A percentile compares a stretch with the other conserved stretches of the same genome.
These are phyloP conservation scores for Saccharomyces paradoxus DNA, from an alignment of 805 yeast genomes.

Conservation along the genomic window DNA sequence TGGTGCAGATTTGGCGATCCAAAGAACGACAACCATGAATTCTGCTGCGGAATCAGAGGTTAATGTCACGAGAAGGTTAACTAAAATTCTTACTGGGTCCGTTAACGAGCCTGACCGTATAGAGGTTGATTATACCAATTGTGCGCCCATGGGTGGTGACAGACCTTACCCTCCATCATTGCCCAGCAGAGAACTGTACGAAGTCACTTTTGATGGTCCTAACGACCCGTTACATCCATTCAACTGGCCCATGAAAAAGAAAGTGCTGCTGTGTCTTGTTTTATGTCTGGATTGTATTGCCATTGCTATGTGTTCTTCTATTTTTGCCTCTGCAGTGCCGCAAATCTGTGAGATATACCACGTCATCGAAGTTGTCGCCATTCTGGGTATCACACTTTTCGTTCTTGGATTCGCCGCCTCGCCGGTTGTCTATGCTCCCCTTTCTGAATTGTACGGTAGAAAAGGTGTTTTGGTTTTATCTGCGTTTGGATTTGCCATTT, in stretches of 20 bases:
- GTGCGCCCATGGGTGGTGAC: slow-evolving; percentile 60
- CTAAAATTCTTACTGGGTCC: slow-evolving; percentile 10
- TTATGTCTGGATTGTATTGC: slow-evolving; percentile 43
- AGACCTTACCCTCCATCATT: slow-evolving; percentile 55
- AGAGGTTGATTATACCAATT: slow-evolving; percentile 9
- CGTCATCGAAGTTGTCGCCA: slow-evolving; percentile 60
- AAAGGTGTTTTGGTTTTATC: slow-evolving; percentile 51
- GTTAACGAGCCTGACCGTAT: slow-evolving; percentile 7
- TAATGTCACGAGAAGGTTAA: slow-evolving; percentile 8
- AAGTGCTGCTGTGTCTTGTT: slow-evolving; percentile 36
- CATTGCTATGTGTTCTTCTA: slow-evolving; percentile 75
- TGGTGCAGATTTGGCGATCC: slow-evolving; percentile 1
- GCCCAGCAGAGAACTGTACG: slow-evolving; percentile 47
- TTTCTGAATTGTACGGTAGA: slow-evolving; percentile 74
- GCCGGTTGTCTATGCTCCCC: slow-evolving; percentile 84
- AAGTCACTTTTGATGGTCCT: slow-evolving; percentile 70
- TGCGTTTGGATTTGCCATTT: slow-evolving; percentile 46
- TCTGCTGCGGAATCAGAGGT: slow-evolving; percentile 12
- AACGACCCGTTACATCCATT: slow-evolving; percentile 75
- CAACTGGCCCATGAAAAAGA: slow-evolving; percentile 55
- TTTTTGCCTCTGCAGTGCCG: slow-evolving; percentile 56
- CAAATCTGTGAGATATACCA: slow-evolving; percentile 44
- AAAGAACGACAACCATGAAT: slow-evolving; percentile 8
- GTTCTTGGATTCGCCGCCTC: slow-evolving; percentile 94
- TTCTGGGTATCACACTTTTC: slow-evolving; percentile 68